phyloP scores from a whole-genome alignment of 2,329 filamentous ascomycete genomes.

The Parascedosporium putredinis region DNA sequence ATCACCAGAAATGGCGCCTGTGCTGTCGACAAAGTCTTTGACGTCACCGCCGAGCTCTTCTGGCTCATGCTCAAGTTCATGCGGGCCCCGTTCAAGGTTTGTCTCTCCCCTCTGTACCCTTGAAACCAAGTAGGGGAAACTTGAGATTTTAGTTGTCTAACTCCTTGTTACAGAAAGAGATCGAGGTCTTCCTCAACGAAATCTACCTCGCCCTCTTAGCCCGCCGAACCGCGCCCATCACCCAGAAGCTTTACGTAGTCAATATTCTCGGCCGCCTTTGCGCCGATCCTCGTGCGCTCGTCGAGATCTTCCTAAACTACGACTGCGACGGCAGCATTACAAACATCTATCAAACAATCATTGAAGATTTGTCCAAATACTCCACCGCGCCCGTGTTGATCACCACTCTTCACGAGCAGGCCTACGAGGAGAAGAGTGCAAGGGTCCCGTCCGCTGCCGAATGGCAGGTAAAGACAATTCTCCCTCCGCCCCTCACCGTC shows the following conservation, averaged over 20 bases:
- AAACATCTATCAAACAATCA: constrained; percentile 92
- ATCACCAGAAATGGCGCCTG: constrained; percentile 92
- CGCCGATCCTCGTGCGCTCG: constrained; percentile 74
- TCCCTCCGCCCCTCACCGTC: constrained; percentile 79
- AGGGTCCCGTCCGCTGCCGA: constrained; percentile 54
- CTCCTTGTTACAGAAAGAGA: constrained; percentile 59
- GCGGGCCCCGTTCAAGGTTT: constrained; percentile 82
- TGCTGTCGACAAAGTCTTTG: constrained; percentile 83
- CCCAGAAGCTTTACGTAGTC: constrained; percentile 89
- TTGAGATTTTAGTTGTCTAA: constrained; percentile 16
- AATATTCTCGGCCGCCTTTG: constrained; percentile 75
- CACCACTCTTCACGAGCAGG: constrained; percentile 68
- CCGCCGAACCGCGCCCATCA: constrained; percentile 71
- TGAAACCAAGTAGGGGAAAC: background rate
- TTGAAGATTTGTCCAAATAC: constrained; percentile 86
- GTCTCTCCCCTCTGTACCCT: background rate
- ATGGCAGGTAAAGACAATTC: constrained; percentile 76
- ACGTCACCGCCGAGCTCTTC: constrained; percentile 94
- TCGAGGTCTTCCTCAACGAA: constrained; percentile 95
- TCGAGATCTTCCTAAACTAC: constrained; percentile 96
- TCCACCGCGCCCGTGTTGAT: constrained; percentile 70
- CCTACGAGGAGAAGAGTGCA: constrained; percentile 69
- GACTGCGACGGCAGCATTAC: constrained; percentile 93
- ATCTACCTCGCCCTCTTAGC: constrained; percentile 91
- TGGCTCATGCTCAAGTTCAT: constrained; percentile 95